Percentiles rank a stretch among this genome's conserved stretches.
These are phyloP conservation scores for Exophiala dermatitidis DNA, from an alignment of 2,329 filamentous ascomycete genomes.

Conservation along the genomic window DNA sequence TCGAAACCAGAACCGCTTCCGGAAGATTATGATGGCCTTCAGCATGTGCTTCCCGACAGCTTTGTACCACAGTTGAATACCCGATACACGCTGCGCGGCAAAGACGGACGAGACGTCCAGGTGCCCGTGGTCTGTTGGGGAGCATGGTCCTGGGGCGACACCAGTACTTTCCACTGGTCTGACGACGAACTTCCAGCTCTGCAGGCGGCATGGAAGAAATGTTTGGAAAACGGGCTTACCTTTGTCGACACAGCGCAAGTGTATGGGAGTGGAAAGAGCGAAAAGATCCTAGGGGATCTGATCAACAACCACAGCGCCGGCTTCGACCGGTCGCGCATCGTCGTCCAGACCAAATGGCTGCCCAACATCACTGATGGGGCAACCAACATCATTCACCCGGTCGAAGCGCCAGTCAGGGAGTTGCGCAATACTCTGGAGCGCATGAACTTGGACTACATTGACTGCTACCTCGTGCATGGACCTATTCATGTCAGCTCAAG, in stretches of 20 bases:
- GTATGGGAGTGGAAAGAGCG: conserved; percentile 39
- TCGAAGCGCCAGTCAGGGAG: conserved; percentile 32
- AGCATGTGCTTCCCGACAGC: not conserved
- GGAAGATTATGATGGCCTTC: conserved; percentile 8
- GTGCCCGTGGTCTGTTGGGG: conserved; percentile 30
- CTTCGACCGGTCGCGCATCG: conserved; percentile 32
- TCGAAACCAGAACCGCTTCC: conserved; percentile 7
- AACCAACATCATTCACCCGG: conserved; percentile 31
- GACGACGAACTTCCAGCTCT: conserved; percentile 32
- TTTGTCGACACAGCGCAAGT: conserved; percentile 42
- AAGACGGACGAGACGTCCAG: conserved; percentile 25
- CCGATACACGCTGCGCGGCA: conserved; percentile 26
- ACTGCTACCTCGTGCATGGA: conserved; percentile 41
- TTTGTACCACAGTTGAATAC: conserved; percentile 20
- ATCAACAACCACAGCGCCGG: conserved; percentile 29
- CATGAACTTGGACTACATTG: conserved; percentile 38
- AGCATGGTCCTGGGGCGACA: conserved; percentile 31
- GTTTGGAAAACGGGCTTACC: conserved; percentile 34
- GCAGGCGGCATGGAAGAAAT: conserved; percentile 35
- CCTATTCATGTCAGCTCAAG: conserved; percentile 38
- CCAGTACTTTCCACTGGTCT: conserved; percentile 32
- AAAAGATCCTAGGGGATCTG: conserved; percentile 38
- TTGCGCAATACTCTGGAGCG: conserved; percentile 35
- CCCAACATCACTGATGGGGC: conserved; percentile 28
- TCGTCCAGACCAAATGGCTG: conserved; percentile 39